These are phyloP conservation scores for Fusarium temperatum DNA, from an alignment of 2,329 filamentous ascomycete species.

Conservation along the genomic window DNA sequence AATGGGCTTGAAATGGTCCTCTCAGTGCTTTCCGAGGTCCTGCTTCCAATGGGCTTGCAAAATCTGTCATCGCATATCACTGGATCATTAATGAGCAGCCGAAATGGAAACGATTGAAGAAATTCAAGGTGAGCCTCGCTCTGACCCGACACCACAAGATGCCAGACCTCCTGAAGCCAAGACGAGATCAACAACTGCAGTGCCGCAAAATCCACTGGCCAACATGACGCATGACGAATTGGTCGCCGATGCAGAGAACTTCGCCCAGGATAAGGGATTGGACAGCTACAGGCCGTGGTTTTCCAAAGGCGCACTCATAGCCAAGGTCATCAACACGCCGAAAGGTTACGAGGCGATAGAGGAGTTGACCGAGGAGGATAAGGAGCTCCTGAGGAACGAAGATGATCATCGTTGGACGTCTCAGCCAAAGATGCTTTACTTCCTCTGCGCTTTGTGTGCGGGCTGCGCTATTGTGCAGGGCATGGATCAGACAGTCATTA, in stretches of 20 bases:
- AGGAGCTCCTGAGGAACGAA: slow-evolving; percentile 51
- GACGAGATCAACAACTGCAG: neutral
- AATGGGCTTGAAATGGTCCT: neutral
- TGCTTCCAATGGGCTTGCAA: neutral
- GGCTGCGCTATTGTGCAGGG: slow-evolving; percentile 64
- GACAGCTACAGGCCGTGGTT: slow-evolving; percentile 52
- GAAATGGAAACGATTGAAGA: neutral
- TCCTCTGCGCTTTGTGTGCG: slow-evolving; percentile 38
- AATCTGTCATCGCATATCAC: neutral
- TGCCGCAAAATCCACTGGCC: slow-evolving; percentile 35
- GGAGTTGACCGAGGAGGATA: slow-evolving; percentile 42
- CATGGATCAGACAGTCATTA: slow-evolving; percentile 71
- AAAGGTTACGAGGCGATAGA: slow-evolving; percentile 38
- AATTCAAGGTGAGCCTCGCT: neutral
- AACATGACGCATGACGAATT: slow-evolving; percentile 29
- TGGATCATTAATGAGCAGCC: neutral
- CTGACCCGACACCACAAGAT: neutral
- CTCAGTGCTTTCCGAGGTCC: neutral
- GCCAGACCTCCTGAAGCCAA: neutral
- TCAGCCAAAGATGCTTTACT: slow-evolving; percentile 54
- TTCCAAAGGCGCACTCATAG: slow-evolving; percentile 48
- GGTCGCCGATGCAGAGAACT: slow-evolving; percentile 25
- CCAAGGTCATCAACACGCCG: slow-evolving; percentile 36
- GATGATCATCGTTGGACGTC: slow-evolving; percentile 65
- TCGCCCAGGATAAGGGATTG: slow-evolving; percentile 27